phyloP scores from a whole-genome alignment of 495 filamentous ascomycete species.

The Hypoxylon lienhwacheense region DNA sequence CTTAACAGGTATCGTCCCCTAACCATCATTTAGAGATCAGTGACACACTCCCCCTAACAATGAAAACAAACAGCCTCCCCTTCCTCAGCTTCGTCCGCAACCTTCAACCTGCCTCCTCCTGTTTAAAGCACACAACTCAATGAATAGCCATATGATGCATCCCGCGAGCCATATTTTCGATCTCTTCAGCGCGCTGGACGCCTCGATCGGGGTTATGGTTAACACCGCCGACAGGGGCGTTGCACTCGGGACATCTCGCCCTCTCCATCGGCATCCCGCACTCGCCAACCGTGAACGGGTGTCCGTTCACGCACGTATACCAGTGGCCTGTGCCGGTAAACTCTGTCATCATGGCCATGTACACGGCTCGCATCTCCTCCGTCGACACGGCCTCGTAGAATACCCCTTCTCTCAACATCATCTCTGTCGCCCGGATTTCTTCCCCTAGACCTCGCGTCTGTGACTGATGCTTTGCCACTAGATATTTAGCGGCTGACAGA shows the following conservation, averaged over 20 bases:
- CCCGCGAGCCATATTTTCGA: constrained; percentile 27
- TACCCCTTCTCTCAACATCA: constrained; percentile 28
- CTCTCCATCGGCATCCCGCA: constrained; percentile 71
- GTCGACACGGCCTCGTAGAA: constrained; percentile 41
- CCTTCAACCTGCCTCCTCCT: too few species aligned
- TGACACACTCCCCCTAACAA: too few species aligned
- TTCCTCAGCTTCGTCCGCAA: too few species aligned
- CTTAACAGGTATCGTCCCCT: too few species aligned
- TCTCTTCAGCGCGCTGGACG: constrained; percentile 43
- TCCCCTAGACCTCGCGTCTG: constrained; percentile 13
- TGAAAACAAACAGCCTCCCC: too few species aligned
- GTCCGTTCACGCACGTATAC: constrained; percentile 68
- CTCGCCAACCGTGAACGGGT: constrained; percentile 74
- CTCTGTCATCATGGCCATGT: constrained; percentile 53
- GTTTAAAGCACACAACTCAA: constrained; percentile 1
- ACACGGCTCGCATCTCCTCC: constrained; percentile 47
- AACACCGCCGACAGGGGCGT: constrained; percentile 59
- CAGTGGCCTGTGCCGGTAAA: constrained; percentile 64
- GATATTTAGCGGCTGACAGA: constrained; percentile 12
- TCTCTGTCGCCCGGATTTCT: constrained; percentile 27
- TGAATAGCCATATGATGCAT: constrained; percentile 31
- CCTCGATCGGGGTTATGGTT: constrained; percentile 56
- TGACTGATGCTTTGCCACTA: constrained; percentile 23
- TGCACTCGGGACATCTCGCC: constrained; percentile 68
- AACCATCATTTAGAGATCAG: too few species aligned